These are phyloP conservation scores for Entomortierella chlamydospora DNA, from an alignment of 192 early-diverging fungal genomes.

Conservation along the genomic window DNA sequence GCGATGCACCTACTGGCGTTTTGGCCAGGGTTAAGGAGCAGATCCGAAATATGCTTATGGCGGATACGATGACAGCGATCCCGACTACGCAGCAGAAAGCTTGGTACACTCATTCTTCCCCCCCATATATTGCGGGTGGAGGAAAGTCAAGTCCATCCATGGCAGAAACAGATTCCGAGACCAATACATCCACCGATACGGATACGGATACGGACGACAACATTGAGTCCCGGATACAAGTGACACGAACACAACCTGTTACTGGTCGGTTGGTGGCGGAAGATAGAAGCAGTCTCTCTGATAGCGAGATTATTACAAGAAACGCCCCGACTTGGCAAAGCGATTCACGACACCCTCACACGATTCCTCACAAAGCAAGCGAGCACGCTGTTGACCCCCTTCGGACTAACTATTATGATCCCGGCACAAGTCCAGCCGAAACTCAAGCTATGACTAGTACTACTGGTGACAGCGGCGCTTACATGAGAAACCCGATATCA, in stretches of 20 bases:
- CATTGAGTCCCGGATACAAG: not conserved
- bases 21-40: conserved; percentile 17
- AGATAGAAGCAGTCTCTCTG: not conserved
- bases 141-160: not conserved
- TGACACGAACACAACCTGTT: not conserved
- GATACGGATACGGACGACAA: conserved; percentile 30
- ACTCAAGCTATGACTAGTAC: too few relatives aligned
- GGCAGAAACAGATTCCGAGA: conserved; percentile 40
- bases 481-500: not conserved
- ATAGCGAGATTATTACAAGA: not conserved
- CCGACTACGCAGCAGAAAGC: not conserved
- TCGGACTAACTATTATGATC: too few relatives aligned
- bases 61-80: not conserved
- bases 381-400: too few relatives aligned
- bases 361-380: not conserved
- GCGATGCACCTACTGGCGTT: conserved; percentile 28
- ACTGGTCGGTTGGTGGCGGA: not conserved
- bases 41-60: conserved; percentile 26
- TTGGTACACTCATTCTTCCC: not conserved
- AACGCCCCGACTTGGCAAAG: not conserved
- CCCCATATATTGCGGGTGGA: not conserved
- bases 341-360: not conserved
- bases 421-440: too few relatives aligned
- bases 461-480: too few relatives aligned
- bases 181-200: conserved; percentile 38